Percentiles rank a stretch among this genome's conserved stretches.
These are phyloP conservation scores for Cyclotella sp. DNA, from an alignment of 108 stramenopile species.

Conservation along the genomic window DNA sequence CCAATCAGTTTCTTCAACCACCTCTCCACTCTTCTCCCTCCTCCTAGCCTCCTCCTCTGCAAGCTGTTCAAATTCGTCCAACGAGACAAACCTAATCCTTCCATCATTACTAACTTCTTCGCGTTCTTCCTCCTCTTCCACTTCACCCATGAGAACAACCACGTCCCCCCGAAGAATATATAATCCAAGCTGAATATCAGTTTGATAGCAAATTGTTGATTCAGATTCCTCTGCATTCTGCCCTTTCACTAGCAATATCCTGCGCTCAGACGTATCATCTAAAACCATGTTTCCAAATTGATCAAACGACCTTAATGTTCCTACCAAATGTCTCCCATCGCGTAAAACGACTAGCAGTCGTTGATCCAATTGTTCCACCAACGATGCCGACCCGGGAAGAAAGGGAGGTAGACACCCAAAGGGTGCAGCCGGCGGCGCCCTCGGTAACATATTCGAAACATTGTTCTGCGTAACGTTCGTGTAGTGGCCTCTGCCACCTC, in stretches of 20 bases:
- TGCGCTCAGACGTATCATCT: constrained; percentile 91
- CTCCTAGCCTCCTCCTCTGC: constrained; percentile 48
- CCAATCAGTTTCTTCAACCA: constrained; percentile 57
- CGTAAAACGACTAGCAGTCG: constrained; percentile 87
- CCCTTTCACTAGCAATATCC: constrained; percentile 62
- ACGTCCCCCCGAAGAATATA: constrained; percentile 93
- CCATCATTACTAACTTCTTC: constrained; percentile 31
- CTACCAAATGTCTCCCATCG: constrained; percentile 94
- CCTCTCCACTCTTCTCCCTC: constrained; percentile 48
- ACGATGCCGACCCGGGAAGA: constrained; percentile 91
- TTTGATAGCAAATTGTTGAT: constrained; percentile 66
- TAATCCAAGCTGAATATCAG: constrained; percentile 87
- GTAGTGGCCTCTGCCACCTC: background rate
- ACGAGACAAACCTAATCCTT: constrained; percentile 53
- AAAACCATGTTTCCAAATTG: constrained; percentile 95
- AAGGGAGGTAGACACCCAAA: constrained; percentile 87
- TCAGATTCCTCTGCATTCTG: constrained; percentile 37
- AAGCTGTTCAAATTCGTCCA: constrained; percentile 65
- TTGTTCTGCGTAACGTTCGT: background rate
- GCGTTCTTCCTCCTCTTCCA: constrained; percentile 57
- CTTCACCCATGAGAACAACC: constrained; percentile 90
- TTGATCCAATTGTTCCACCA: constrained; percentile 94
- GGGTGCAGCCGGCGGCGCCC: constrained; percentile 43
- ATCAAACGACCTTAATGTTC: constrained; percentile 91
- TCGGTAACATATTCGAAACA: constrained; percentile 30